Conservation (phyloP, 2,329 filamentous ascomycete species). For the Diaporthe citriasiana region DNA sequence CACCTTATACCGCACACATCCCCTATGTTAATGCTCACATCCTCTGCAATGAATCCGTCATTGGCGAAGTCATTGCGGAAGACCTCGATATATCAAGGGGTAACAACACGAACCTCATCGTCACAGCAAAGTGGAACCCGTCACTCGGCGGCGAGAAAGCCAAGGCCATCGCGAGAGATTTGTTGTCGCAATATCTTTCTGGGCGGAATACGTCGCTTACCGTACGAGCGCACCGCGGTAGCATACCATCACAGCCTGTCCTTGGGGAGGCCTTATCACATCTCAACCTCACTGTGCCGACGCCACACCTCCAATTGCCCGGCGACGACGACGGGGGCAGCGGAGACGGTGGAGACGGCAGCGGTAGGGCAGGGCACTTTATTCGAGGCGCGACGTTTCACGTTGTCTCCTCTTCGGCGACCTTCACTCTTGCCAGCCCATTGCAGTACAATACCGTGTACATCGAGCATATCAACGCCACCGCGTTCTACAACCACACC, state of each 20-base stretch:
- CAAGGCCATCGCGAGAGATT: conserved; percentile 73
- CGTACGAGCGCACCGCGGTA: conserved; percentile 77
- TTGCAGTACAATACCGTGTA: conserved; percentile 79
- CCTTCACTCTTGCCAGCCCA: conserved; percentile 87
- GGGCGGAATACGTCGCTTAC: conserved; percentile 87
- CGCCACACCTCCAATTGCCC: conserved; percentile 76
- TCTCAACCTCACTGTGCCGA: conserved; percentile 78
- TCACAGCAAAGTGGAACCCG: conserved; percentile 83
- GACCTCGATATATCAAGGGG: conserved; percentile 76
- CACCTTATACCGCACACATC: conserved; percentile 85
- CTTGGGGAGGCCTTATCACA: conserved; percentile 81
- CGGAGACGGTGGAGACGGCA: conserved; percentile 50
- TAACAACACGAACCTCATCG: conserved; percentile 77
- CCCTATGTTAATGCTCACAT: conserved; percentile 85
- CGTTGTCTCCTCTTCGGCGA: conserved; percentile 86
- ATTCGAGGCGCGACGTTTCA: conserved; percentile 91
- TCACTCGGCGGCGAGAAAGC: conserved; percentile 73
- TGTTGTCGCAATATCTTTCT: conserved; percentile 89
- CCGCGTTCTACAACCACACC: conserved; percentile 86
- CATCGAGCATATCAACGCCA: conserved; percentile 85
- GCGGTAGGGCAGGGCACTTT: conserved; percentile 72
- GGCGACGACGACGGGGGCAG: conserved; percentile 52
- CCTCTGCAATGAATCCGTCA: conserved; percentile 77
- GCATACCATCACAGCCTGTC: conserved; percentile 79
- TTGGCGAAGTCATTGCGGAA: conserved; percentile 81